These are phyloP conservation scores for Plantago major DNA, from an alignment of 257 asterid species.

Conservation along the genomic window DNA sequence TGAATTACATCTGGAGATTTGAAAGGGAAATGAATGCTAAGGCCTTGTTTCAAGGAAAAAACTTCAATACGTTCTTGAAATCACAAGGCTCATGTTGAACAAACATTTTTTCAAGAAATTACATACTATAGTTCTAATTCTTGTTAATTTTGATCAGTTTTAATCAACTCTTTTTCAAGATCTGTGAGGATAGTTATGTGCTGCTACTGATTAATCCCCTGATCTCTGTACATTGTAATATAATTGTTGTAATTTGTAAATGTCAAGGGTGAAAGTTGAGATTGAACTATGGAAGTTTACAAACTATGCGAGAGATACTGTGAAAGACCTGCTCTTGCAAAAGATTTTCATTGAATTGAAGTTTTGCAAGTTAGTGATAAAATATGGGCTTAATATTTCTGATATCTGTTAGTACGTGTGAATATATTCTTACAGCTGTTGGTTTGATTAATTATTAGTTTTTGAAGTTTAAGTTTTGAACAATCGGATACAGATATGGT, in stretches of 20 bases:
- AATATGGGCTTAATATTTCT: background rate
- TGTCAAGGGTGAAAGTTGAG: conserved; percentile 23
- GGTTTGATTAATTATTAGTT: no score
- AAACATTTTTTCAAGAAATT: background rate
- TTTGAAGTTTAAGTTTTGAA: no score
- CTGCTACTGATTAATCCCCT: conserved; percentile 28
- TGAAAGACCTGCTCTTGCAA: no score
- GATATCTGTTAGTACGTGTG: conserved; percentile 39
- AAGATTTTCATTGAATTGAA: background rate
- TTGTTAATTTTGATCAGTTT: conserved; percentile 19
- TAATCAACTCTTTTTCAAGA: conserved; percentile 27
- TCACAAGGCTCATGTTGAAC: conserved; percentile 23
- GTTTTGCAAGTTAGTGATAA: background rate
- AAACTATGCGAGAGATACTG: no score
- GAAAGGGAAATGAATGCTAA: conserved; percentile 91
- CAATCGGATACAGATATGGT: no score
- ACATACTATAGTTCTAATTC: conserved; percentile 21
- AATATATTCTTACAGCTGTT: conserved; percentile 42
- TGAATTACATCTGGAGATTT: conserved; percentile 94
- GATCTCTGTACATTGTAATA: conserved; percentile 44
- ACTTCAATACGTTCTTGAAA: conserved; percentile 40
- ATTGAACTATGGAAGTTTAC: no score
- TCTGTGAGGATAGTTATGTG: conserved; percentile 33
- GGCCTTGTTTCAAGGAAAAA: conserved; percentile 54
- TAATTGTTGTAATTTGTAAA: conserved; percentile 40